Base-by-base conservation (phyloP, 768 basidiomycete species). In the Crucibulum laeve region DNA sequence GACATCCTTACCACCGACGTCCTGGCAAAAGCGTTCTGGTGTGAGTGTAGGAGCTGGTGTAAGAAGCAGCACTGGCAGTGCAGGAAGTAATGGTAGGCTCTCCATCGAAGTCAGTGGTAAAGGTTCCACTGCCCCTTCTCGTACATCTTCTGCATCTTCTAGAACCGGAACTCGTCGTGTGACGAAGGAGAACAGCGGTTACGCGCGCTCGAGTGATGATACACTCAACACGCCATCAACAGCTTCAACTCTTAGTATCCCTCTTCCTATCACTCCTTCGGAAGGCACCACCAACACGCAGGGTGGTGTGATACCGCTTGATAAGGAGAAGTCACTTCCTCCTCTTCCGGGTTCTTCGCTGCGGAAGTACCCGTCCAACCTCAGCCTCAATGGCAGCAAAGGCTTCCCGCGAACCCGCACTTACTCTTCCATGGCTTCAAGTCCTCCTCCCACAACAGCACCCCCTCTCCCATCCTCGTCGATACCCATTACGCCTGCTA, bases 261-360 rank as follows among this genome's bases (percentile, higher is more conserved):
- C 63, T 0, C 44, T 63, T 47, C 66, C 67, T 7, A 35, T 56
- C 8, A 68, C 69, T 3, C 65, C 68, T n/a, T 43, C 50, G 34
- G 61, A 67, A n/a, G 17, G 23, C 11, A 25, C 41, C 33, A 8
- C 17, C 7, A 8, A 8, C 14, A 30, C 32, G 3, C 28, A 30
- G 17, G 23, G 22, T 36, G 22, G 28, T 18, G 8, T 37, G 25
- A 4, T 22, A 24, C 45, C 39, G 13, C 45, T 56, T 25, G 53
- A 64, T 36, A 67, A 67, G 51, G 53, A 70, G 43, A 64, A 71
- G 57, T 57, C 64, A 37, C 28, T 73, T 15, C 61, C 69, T 2
- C 69, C 69, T 1, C 49, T 63, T 3, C 62, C 61, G 10, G 24
- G 40, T 13, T 21, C 32, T 21, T 15, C 35, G 26, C 34, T 42